Base-by-base conservation (phyloP, 2,329 filamentous ascomycete genomes). In the Aspergillus arachidicola region DNA sequence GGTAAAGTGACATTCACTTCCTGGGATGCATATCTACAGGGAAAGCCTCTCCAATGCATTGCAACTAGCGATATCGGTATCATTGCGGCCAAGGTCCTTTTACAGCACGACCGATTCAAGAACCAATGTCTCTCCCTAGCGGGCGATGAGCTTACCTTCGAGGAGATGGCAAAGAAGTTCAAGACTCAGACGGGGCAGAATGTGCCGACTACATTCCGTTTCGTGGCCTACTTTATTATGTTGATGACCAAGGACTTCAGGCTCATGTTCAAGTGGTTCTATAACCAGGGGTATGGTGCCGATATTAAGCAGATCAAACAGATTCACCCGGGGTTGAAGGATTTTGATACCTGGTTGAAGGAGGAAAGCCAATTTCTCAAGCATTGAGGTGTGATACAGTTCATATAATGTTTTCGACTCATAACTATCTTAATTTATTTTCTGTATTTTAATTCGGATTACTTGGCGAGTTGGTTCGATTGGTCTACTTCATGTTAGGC, bases 181-280 rank as follows among this genome's bases (percentile, higher is more conserved):
- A 76, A 82, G 73, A 71, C 78, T 26, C 78, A 76, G 34, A 82
- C 81, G 4, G 84, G 84, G 0, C 70, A 76, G 38, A 72, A 77
- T 4, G 72, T 83, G 19, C 82, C 82, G 0, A 73, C 69, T 12
- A 75, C 76, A 1, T 86, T 79, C 60, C 68, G 73, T 4, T 70
- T 82, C 23, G 63, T 85, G 11, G 77, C 75, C 0, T 73, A 69
- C 4, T 69, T 74, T 14, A 66, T 85, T 21, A 74, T 81, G 75
- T 79, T 73, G 66, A 68, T 74, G 41, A 70, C 82, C 16, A 78
- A 76, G n/a, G 83, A 85, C 61, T 36, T 84, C 38, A 78, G 76
- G 7, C 48, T 74, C 7, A 85, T 85, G 83, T 80, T 83, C 51
- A 74, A 75, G n/a, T 86, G 84, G 83, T 86, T 86, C 62, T 73